A percentile compares a stretch with the other conserved stretches of the same genome.
phyloP scores from a whole-genome alignment of 257 asterid genomes.

The Ligustrum vulgare region DNA sequence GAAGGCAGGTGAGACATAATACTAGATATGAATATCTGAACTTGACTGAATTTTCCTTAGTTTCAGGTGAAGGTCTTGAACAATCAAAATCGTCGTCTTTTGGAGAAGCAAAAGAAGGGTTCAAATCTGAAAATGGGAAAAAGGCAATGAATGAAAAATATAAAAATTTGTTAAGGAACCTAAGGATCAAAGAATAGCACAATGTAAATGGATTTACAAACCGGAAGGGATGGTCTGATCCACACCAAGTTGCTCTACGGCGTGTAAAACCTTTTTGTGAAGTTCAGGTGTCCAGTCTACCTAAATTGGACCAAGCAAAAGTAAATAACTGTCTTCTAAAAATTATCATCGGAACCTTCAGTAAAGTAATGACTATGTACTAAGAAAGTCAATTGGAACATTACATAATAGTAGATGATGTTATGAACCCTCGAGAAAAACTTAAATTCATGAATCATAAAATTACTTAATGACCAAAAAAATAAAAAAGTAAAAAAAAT shows the following conservation, averaged over 20 bases:
- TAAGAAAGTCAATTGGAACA: not conserved
- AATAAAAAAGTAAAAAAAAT: no score
- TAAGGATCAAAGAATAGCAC: no score
- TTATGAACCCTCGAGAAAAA: not conserved
- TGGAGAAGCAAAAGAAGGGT: no score
- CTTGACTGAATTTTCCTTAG: no score
- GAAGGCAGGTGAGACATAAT: no score
- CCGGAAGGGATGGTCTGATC: slow-evolving; percentile 63
- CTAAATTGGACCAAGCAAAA: slow-evolving; percentile 26
- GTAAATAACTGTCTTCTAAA: not conserved
- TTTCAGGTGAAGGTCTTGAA: no score
- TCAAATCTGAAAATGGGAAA: no score
- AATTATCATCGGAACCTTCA: not conserved
- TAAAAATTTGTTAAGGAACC: no score
- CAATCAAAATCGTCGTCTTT: no score
- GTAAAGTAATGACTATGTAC: not conserved
- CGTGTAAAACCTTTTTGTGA: slow-evolving; percentile 51
- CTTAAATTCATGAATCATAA: not conserved
- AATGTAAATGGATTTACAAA: no score
- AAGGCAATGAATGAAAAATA: no score
- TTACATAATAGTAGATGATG: not conserved
- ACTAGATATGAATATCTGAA: no score
- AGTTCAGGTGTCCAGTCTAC: slow-evolving; percentile 56
- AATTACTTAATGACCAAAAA: not conserved
- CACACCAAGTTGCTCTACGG: slow-evolving; percentile 53